phyloP scores from a whole-genome alignment of 495 filamentous ascomycete species.

The Penicillium subrubescens region DNA sequence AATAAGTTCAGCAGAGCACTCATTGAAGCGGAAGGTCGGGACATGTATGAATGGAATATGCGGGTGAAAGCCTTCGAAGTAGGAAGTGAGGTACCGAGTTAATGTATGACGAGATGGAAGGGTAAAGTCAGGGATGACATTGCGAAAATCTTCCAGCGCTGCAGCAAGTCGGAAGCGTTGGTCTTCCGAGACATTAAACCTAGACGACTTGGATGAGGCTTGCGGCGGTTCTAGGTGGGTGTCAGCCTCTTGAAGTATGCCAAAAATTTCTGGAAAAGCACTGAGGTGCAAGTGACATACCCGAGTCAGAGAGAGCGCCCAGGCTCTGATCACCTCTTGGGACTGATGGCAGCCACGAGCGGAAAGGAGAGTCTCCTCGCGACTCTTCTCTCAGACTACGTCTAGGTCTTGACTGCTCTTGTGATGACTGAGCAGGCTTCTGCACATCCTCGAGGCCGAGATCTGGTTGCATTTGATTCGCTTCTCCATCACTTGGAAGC shows the following conservation, averaged over 20 bases:
- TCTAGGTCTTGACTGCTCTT: conserved; percentile 27
- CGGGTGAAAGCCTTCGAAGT: conserved; percentile 42
- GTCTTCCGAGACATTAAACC: conserved; percentile 40
- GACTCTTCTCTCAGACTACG: conserved; percentile 28
- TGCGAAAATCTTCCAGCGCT: conserved; percentile 40
- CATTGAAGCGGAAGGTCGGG: conserved; percentile 39
- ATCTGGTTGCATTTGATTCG: conserved; percentile 30
- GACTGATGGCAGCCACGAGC: conserved; percentile 45
- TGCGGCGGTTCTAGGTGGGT: conserved; percentile 34
- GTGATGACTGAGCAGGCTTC: conserved; percentile 18
- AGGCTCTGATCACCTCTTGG: conserved; percentile 41
- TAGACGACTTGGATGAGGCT: conserved; percentile 20
- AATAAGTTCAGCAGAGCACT: conserved; percentile 35
- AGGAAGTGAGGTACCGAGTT: conserved; percentile 41
- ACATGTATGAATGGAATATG: conserved; percentile 42
- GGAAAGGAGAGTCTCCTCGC: conserved; percentile 42
- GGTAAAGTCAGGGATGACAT: conserved; percentile 42
- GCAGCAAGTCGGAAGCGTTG: conserved; percentile 39
- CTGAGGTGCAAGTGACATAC: conserved; percentile 19
- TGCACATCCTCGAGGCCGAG: conserved; percentile 26
- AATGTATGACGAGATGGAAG: conserved; percentile 43
- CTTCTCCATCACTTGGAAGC: conserved; percentile 35
- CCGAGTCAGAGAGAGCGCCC: conserved; percentile 37
- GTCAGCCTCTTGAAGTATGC: neutral
- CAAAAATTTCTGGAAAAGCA: neutral